A percentile compares a stretch with the other conserved stretches of the same genome.
Conservation (phyloP, 495 filamentous ascomycete species). For the Hyaloscypha bicolor region DNA sequence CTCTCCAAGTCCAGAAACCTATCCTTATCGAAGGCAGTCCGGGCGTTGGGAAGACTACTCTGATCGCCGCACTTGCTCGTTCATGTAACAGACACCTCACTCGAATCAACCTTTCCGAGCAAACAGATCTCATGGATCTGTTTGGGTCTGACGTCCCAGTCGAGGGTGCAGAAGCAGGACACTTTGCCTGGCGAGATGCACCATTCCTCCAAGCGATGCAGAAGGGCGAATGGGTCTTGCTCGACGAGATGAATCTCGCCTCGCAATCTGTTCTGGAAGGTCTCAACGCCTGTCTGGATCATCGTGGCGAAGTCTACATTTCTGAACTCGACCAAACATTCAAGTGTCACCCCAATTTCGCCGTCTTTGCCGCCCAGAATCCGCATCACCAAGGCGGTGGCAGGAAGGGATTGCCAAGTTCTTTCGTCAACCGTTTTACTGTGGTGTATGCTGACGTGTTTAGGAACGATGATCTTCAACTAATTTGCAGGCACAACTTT, state of each 20-base stretch:
- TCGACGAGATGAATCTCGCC: conserved; percentile 99
- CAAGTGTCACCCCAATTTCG: conserved; percentile 83
- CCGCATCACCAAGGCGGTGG: conserved; percentile 97
- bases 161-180: conserved; percentile 82
- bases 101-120: conserved; percentile 95
- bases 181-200: conserved; percentile 93
- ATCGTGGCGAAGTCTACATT: conserved; percentile 94
- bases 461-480: conserved; percentile 73
- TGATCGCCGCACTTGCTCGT: conserved; percentile 80
- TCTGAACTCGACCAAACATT: conserved; percentile 94
- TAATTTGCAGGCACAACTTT: conserved; percentile 80
- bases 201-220: conserved; percentile 97
- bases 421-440: conserved; percentile 97
- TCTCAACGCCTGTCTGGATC: conserved; percentile 95
- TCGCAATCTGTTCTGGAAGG: conserved; percentile 97
- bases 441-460: conserved; percentile 95
- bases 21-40: conserved; percentile 94
- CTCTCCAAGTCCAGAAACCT: conserved; percentile 86
- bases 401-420: conserved; percentile 90
- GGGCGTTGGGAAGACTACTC: conserved; percentile 95
- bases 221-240: conserved; percentile 88
- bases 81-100: conserved; percentile 79
- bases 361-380: conserved; percentile 95
- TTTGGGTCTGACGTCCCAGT: conserved; percentile 97
- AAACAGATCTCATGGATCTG: conserved; percentile 95